Evolutionary conservation across 805 yeast species (phyloP), one percentile per base, ranked within the genome.

Genomic region (Osmozyma mogii): DNA sequence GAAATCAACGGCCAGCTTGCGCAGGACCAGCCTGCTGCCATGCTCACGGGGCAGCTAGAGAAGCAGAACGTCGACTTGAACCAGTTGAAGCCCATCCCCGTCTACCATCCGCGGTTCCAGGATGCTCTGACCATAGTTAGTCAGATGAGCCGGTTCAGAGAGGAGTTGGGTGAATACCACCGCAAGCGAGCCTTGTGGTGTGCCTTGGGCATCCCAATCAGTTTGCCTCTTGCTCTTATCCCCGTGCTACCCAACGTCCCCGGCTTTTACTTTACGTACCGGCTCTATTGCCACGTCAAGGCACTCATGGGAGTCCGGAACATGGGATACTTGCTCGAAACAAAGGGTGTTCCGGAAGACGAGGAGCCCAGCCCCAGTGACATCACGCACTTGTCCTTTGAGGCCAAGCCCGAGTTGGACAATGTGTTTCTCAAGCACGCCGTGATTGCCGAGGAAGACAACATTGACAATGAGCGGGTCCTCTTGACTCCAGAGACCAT

Each of bases 211-310:
- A 54, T 89, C 3, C 96, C 96, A 2, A 39, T 88, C 25, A 75
- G 94, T 0, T 43, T 84, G 3, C 97, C 97, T 2, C 52, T 88
- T 24, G 87, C 84, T 0, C 43, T 85, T 24, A 48, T 89, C 0
- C 97, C 97, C 0, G 65, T 88, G n/a, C 52, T 87, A 3, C 97
- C 97, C 13, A 88, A 88, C 45, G 72, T 88, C 13, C 97, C 97
- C 0, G 95, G 95, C 0, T 81, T 89, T 47, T 89, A 85, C 46
- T 55, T 88, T 24, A 65, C 81, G 3, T 88, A 81, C 50, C 65
- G 97, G 37, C 66, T 81, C 12, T 88, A 85, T 58, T 84, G 95
- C 50, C 84, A 89, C 51, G 67, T 78, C 49, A 81, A 80, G 44
- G 95, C 95, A 0, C 61, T 69, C 37, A 51, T 72, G 24, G 96